These are phyloP conservation scores for Pontederia crassipes DNA, from an alignment of 176 grass and related monocot genomes.

Conservation along the genomic window DNA sequence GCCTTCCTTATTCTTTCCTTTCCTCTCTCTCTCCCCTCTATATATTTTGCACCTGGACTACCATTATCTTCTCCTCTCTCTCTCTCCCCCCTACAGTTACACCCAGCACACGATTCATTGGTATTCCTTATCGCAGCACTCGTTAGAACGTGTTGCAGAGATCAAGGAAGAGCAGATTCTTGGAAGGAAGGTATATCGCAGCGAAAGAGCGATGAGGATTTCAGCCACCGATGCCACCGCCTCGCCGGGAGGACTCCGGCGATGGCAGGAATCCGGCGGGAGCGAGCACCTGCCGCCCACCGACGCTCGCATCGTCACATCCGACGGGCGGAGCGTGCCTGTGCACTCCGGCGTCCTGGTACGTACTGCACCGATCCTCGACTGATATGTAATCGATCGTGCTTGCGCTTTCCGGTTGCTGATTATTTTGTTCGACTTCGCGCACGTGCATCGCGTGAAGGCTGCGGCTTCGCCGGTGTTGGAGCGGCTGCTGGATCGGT, in stretches of 20 bases:
- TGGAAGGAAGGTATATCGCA: too few species aligned
- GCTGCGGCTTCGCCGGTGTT: constrained; percentile 59
- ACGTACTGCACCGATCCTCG: background rate
- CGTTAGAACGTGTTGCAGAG: too few species aligned
- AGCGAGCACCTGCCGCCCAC: background rate
- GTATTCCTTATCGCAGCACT: too few species aligned
- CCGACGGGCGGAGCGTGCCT: constrained; percentile 35
- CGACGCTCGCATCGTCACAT: constrained; percentile 51
- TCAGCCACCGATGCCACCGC: too few species aligned
- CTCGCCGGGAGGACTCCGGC: background rate
- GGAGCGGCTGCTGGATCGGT: constrained; percentile 39
- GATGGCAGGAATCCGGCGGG: constrained; percentile 3
- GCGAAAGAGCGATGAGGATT: too few species aligned
- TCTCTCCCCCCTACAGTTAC: too few species aligned
- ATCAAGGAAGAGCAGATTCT: too few species aligned
- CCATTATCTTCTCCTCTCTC: too few species aligned
- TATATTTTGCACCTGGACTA: too few species aligned
- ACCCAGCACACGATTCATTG: too few species aligned
- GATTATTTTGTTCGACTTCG: background rate
- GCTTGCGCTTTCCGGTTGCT: background rate
- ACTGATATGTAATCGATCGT: background rate
- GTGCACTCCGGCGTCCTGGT: constrained; percentile 63
- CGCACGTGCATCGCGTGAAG: background rate
- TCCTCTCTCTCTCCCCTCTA: too few species aligned
- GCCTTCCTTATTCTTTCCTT: too few species aligned